Evolutionary conservation across 139 green algal species (phyloP), one percentile per base, ranked within the genome.

Genomic region (Chlamydomonas eustigma): DNA sequence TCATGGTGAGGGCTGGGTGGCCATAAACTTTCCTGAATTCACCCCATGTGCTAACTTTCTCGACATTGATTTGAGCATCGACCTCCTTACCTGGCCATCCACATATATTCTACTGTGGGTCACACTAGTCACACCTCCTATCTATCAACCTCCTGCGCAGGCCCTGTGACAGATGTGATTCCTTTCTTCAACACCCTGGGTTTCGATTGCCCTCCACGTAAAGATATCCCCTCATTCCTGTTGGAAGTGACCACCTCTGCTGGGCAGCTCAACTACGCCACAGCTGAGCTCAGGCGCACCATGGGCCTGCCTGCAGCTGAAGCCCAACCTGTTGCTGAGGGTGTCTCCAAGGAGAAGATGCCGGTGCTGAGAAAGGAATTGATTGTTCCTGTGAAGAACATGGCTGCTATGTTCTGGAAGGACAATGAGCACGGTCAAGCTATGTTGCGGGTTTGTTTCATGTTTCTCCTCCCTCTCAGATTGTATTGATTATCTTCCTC

Each of bases 201-300:
- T 63, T 93, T 92, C 64, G 67, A 65, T 4, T 91, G 87, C 79
- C 90, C 90, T 12, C 34, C 81, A 2, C 78, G 90, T 51, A 94
- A 95, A 75, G 90, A 95, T 67, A 68, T 84, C 6, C 82, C 86
- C 1, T 88, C 79, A 50, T 95, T 92, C 74, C 80, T 95, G 52
- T 84, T 91, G 78, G 91, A 90, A 69, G 80, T 89, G 51, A 85
- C 85, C 34, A 91, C 88, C 1, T 18, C 69, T 18, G 18, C 12
- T 18, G 44, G 44, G 18, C 44, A 58, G 44, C 12, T 18, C 44
- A 12, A 28, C 12, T 58, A 58, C 18, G 44, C 44, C 12, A 58
- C 12, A 12, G 44, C 12, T 12, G 44, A 58, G 44, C 44, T 58
- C 12, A 12, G 44, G 12, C 12, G 12, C 44, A 18, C 44, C 12